Evolutionary conservation across 2,329 filamentous ascomycete genomes (phyloP).

Genomic region (Apiospora saccharicola): DNA sequence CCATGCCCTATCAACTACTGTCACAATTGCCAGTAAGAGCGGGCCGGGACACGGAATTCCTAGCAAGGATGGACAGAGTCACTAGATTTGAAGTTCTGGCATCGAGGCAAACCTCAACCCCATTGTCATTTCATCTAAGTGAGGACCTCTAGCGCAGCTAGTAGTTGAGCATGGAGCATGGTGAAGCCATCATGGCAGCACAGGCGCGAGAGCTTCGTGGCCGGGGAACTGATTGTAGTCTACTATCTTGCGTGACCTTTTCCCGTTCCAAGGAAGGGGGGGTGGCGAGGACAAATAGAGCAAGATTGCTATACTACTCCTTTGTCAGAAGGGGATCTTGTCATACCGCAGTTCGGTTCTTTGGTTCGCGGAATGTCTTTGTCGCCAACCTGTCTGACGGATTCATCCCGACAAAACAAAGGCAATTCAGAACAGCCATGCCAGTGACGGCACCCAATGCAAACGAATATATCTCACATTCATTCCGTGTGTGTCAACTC

Average conservation of each 20-base stretch:
- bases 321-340: background rate
- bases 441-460: background rate
- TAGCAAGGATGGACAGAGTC: background rate
- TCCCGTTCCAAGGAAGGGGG: background rate
- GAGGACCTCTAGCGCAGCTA: background rate
- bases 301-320: background rate
- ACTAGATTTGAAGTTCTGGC: too few species aligned
- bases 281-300: background rate
- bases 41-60: background rate
- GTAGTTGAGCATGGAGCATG: too few species aligned
- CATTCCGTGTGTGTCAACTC: background rate
- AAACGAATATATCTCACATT: background rate
- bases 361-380: background rate
- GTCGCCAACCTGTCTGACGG: background rate
- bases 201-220: background rate
- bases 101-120: background rate
- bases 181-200: background rate
- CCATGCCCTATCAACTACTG: background rate
- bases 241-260: background rate
- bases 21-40: background rate
- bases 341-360: background rate
- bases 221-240: background rate
- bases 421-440: background rate
- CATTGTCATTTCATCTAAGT: background rate
- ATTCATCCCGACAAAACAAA: conserved; percentile 3